Evolutionary conservation across 768 basidiomycete genomes (phyloP).

Genomic region (Auricularia heimuer): DNA sequence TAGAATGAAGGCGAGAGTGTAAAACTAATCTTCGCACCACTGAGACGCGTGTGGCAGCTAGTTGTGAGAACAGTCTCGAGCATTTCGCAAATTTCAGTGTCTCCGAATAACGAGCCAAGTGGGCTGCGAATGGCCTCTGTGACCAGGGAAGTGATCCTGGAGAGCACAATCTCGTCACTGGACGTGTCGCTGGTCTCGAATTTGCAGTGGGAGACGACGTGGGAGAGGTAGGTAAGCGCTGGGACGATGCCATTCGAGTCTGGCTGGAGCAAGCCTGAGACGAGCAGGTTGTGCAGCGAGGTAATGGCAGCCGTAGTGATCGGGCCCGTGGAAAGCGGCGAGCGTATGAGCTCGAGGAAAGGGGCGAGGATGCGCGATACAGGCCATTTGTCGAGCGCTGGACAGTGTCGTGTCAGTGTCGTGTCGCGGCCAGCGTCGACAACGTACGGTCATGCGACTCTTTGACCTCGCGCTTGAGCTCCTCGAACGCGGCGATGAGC

Average conservation of each 20-base stretch:
- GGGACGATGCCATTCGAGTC: constrained; percentile 45
- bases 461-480: constrained; percentile 64
- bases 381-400: constrained; percentile 52
- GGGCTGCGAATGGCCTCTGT: constrained; percentile 59
- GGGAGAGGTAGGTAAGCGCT: constrained; percentile 76
- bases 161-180: constrained; percentile 92
- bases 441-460: constrained; percentile 50
- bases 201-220: constrained; percentile 88
- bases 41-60: constrained; percentile 93
- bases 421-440: not conserved
- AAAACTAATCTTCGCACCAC: constrained; percentile 50
- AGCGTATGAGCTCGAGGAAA: constrained; percentile 88
- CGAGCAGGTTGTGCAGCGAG: constrained; percentile 80
- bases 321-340: constrained; percentile 89
- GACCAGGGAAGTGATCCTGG: constrained; percentile 85
- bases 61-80: constrained; percentile 95
- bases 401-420: not conserved
- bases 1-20: constrained; percentile 3
- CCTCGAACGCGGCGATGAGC: constrained; percentile 84
- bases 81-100: constrained; percentile 96
- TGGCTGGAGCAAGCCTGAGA: constrained; percentile 59
- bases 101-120: constrained; percentile 67
- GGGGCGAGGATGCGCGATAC: constrained; percentile 64
- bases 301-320: constrained; percentile 93
- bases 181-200: constrained; percentile 96